Evolutionary conservation across 164 flowering plant genomes (phyloP).

Genomic region (Aristolochia californica): DNA sequence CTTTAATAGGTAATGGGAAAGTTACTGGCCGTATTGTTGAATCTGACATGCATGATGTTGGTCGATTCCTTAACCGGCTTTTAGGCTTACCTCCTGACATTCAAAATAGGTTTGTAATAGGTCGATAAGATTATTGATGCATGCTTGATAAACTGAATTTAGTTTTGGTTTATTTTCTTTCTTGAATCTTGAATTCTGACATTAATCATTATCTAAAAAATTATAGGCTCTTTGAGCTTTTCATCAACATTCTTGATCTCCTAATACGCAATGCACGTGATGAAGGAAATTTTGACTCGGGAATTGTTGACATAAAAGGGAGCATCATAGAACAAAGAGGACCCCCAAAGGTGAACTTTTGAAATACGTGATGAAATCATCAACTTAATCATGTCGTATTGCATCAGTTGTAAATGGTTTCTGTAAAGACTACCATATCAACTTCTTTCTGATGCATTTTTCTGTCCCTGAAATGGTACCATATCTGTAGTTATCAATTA

Average conservation of each 20-base stretch:
- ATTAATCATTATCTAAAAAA: neutral
- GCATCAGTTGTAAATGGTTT: too few species aligned
- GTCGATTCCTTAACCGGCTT: conserved; percentile 90
- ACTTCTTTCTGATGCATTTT: neutral
- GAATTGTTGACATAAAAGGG: conserved; percentile 91
- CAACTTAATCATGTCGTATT: neutral
- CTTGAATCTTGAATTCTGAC: neutral
- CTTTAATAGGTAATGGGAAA: conserved; percentile 54
- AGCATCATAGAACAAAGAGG: conserved; percentile 56
- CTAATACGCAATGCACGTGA: conserved; percentile 74
- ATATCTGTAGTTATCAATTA: neutral
- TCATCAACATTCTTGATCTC: conserved; percentile 73
- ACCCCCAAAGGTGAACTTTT: conserved; percentile 58
- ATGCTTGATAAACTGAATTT: neutral
- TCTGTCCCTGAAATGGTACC: neutral
- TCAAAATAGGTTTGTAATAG: conserved; percentile 63
- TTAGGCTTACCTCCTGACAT: conserved; percentile 92
- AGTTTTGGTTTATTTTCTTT: neutral
- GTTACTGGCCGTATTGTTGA: conserved; percentile 88
- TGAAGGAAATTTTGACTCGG: conserved; percentile 90
- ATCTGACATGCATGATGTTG: conserved; percentile 97
- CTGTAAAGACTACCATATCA: too few species aligned
- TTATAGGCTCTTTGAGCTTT: conserved; percentile 87
- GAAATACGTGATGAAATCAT: neutral
- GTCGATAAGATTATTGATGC: neutral